phyloP scores from a whole-genome alignment of 345 rosid species.

The Anastatica hierochuntica region DNA sequence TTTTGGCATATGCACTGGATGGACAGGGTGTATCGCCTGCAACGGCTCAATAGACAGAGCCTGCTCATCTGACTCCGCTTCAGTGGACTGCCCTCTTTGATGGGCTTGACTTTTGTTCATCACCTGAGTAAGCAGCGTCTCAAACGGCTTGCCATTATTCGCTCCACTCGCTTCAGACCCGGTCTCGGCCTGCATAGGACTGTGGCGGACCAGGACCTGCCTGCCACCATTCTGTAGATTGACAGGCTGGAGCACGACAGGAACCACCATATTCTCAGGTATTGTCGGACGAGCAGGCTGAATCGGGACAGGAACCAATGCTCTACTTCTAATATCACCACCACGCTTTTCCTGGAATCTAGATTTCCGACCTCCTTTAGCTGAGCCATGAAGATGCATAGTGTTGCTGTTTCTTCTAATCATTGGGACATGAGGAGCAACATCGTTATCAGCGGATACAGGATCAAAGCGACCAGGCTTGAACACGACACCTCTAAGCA shows the following conservation, averaged over 20 bases:
- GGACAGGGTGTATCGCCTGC: constrained; percentile 43
- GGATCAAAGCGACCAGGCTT: constrained; percentile 62
- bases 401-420: constrained; percentile 46
- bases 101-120: constrained; percentile 38
- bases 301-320: constrained; percentile 20
- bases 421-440: constrained; percentile 71
- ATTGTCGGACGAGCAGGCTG: constrained; percentile 24
- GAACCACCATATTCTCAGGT: constrained; percentile 38
- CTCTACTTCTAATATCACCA: constrained; percentile 14
- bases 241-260: constrained; percentile 40
- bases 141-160: constrained; percentile 36
- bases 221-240: constrained; percentile 37
- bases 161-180: constrained; percentile 25
- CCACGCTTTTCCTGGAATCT: constrained; percentile 19
- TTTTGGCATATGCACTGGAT: constrained; percentile 33
- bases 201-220: constrained; percentile 2
- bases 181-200: constrained; percentile 21
- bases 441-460: constrained; percentile 49
- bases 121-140: constrained; percentile 51
- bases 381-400: constrained; percentile 28
- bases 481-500: constrained; percentile 73
- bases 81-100: constrained; percentile 26
- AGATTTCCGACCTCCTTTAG: constrained; percentile 26
- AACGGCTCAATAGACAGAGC: constrained; percentile 62
- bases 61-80: constrained; percentile 35